Evolutionary conservation across 2,329 filamentous ascomycete genomes (phyloP).

Genomic region (Aspergillus sp.): DNA sequence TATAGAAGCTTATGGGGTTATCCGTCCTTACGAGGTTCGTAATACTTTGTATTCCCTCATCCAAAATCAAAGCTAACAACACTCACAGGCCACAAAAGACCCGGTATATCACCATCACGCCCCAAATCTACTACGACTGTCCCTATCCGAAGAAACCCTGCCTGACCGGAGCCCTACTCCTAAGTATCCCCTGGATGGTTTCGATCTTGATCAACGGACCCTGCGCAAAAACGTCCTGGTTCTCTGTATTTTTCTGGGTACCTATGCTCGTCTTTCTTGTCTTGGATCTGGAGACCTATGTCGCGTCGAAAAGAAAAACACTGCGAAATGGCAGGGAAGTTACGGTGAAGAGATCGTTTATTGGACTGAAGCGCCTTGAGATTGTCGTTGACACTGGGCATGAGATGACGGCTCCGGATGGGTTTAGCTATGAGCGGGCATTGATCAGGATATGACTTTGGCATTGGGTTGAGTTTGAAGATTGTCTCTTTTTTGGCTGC

Average conservation of each 20-base stretch:
- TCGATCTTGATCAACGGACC: neutral
- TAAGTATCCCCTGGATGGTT: neutral
- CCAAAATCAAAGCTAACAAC: neutral
- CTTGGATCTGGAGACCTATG: neutral
- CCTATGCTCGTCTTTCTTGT: neutral
- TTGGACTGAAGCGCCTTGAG: neutral
- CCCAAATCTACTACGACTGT: neutral
- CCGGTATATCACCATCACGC: neutral
- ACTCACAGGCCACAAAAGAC: neutral
- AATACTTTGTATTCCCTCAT: no score
- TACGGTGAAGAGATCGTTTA: neutral
- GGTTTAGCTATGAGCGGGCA: neutral
- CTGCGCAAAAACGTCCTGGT: neutral
- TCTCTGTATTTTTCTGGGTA: neutral
- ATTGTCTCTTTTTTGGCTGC: no score
- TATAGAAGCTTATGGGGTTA: no score
- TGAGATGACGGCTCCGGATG: neutral
- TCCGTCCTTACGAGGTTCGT: no score
- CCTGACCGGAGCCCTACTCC: neutral
- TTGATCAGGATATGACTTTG: neutral
- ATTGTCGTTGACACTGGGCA: neutral
- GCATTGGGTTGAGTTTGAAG: no score
- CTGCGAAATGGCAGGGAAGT: neutral
- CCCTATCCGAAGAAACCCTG: neutral
- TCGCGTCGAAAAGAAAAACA: neutral